Evolutionary conservation across 2,329 filamentous ascomycete genomes (phyloP).

Genomic region (Talaromyces islandicus): DNA sequence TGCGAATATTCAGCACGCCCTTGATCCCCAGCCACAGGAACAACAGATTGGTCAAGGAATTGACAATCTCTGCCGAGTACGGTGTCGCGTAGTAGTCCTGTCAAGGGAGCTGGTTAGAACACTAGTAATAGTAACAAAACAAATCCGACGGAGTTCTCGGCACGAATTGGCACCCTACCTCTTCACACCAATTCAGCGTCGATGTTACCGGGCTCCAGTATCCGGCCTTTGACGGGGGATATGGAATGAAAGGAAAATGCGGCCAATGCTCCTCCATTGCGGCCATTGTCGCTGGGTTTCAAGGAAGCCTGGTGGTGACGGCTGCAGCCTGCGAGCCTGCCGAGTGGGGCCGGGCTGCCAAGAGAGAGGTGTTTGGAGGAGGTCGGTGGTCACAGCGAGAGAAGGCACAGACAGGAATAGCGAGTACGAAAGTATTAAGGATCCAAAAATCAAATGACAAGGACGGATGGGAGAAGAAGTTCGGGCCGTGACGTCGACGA

Average conservation of each 20-base stretch:
- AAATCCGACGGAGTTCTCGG: not conserved
- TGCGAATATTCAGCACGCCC: slow-evolving; percentile 67
- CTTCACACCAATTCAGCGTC: slow-evolving; percentile 75
- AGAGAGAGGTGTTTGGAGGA: not conserved
- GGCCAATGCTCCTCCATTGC: slow-evolving; percentile 12
- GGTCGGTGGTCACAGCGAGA: not conserved
- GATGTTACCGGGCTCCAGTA: slow-evolving; percentile 67
- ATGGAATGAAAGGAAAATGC: slow-evolving; percentile 29
- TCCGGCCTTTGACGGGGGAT: slow-evolving; percentile 47
- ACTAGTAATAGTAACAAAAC: not conserved
- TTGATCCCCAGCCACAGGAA: slow-evolving; percentile 74
- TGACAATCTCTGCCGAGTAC: slow-evolving; percentile 73
- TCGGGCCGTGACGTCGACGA: not conserved
- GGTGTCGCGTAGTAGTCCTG: slow-evolving; percentile 70
- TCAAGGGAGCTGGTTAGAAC: slow-evolving; percentile 12
- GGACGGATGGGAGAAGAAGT: not conserved
- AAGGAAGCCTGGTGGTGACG: not conserved
- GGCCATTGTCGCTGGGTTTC: not conserved
- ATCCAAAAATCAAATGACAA: not conserved
- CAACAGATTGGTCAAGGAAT: slow-evolving; percentile 73
- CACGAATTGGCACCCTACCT: slow-evolving; percentile 57
- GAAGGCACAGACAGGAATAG: not conserved
- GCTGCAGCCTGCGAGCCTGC: not conserved
- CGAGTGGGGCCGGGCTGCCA: not conserved
- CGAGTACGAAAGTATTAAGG: not conserved